A percentile compares a stretch with the other conserved stretches of the same genome.
Evolutionary conservation across 345 rosid genomes (phyloP).

Genomic region (Gossypium longicalyx): DNA sequence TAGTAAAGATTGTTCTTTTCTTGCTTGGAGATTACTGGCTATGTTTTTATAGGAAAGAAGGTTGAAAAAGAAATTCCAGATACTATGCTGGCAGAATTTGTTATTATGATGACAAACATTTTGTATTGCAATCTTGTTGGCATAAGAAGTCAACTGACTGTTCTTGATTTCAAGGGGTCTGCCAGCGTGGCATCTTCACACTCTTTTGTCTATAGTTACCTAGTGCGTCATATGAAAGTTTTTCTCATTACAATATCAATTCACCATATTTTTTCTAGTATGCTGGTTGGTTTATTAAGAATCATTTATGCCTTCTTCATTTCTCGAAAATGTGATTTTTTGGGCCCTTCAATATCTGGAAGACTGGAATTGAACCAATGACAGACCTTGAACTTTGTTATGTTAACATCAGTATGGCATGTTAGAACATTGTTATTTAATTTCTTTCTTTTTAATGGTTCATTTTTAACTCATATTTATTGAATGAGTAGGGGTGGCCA

Average conservation of each 20-base stretch:
- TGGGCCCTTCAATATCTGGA: neutral
- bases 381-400: neutral
- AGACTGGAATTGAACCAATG: neutral
- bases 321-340: neutral
- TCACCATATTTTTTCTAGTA: neutral
- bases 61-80: neutral
- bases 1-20: neutral
- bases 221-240: neutral
- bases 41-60: neutral
- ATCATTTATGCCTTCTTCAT: neutral
- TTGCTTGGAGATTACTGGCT: neutral
- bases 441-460: neutral
- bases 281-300: neutral
- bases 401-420: neutral
- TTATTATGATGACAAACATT: neutral
- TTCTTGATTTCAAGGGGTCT: neutral
- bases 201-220: neutral
- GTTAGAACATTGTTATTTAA: neutral
- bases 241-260: neutral
- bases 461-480: neutral
- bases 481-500: neutral
- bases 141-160: neutral
- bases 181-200: neutral
- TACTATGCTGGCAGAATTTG: neutral
- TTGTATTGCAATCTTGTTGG: neutral